Evolutionary conservation across 805 yeast species (phyloP), one percentile per base, ranked within the genome.

Genomic region (Metschnikowia aberdeeniae): DNA sequence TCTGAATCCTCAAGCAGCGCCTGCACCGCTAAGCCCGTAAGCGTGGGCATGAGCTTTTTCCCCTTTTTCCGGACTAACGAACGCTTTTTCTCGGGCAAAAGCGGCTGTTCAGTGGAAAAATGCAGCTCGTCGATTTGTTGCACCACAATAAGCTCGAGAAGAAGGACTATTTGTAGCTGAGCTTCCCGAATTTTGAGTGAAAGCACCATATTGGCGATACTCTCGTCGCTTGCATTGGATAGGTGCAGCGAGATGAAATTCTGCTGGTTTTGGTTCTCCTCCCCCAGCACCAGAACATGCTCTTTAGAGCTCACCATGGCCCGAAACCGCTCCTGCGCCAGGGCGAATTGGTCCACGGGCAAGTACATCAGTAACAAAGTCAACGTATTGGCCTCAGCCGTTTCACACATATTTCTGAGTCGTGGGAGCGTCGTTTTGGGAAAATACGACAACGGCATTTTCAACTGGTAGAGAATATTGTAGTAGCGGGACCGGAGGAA

Each of bases 121-220:
- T 14, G 50, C 61, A 47, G 56, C 57, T 65, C 76, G 43, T 72
- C 73, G 6, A 70, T 48, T 5, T 58, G 59, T 45, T 66, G 57
- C 9, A 63, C 39, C 19, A 58, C 50, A 3, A 80, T 57, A 3
- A 77, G 44, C 51, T 81, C 85, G 34, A 80, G 52, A 2, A 76
- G 49, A 0, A 78, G 48, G 2, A 81, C 52, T 0, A 78, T 63
- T 54, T 81, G 85, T 28, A 81, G 55, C 49, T 79, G 82, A 1
- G 81, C 75, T 50, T 80, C 85, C 30, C 84, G 62, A 2, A 76
- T 64, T 50, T 79, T 80, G 46, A 80, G 62, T 32, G 72, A 68
- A 32, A 64, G 57, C 2, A 67, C 55, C 1, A 75, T 47, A 12
- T 61, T 66, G 1, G 54, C 54, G 1, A 64, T 34, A 7, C 56